Evolutionary conservation across 2,329 filamentous ascomycete species (phyloP), one percentile per base, ranked within the genome.

Genomic region (Alternaria brassicicola): DNA sequence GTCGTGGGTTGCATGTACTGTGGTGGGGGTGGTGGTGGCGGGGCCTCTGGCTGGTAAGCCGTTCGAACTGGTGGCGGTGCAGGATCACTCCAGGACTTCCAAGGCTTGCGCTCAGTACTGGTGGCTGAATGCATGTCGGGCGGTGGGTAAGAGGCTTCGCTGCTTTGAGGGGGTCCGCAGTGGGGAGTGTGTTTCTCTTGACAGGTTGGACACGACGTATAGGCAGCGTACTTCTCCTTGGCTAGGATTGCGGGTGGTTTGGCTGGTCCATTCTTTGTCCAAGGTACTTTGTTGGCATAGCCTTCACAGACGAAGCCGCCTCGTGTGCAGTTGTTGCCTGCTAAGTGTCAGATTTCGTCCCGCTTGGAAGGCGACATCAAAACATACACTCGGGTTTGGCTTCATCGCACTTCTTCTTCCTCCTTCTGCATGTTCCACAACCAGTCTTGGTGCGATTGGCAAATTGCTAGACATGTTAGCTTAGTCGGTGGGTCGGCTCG

Each of bases 391-490:
- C 88, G 25, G 95, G 95, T 77, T 96, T 96, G 52, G 86, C 86
- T 81, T 98, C 95, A 74, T 98, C 94, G 74, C 95, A 98, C 79
- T 98, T 98, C 87, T 98, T 98, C 85, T 98, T 98, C 58, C 94
- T 86, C 74, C 87, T 87, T 59, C 94, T 86, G 76, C 94, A 98
- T 6, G 94, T 98, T 78, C 96, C 87, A 76, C 94, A 98, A 30
- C 93, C 93, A 9, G 93, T 97, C 80, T 98, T 98, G 19, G 94
- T 97, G 58, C 94, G 86, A 77, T 97, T 97, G 80, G 92, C 96
- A 72, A 97, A 98, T 72, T 92, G 91, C 63, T 79, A 65, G 12
- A 21, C 52, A 8, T n/a, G 57, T 72, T 54, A 71, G 65, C 31
- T 33, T 28, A 17, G 35, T 35, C 38, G 17, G 31, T 17, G 23